A percentile compares a stretch with the other conserved stretches of the same genome.
Evolutionary conservation across 352 stramenopile genomes (phyloP).

Genomic region (Phytophthora capsici): DNA sequence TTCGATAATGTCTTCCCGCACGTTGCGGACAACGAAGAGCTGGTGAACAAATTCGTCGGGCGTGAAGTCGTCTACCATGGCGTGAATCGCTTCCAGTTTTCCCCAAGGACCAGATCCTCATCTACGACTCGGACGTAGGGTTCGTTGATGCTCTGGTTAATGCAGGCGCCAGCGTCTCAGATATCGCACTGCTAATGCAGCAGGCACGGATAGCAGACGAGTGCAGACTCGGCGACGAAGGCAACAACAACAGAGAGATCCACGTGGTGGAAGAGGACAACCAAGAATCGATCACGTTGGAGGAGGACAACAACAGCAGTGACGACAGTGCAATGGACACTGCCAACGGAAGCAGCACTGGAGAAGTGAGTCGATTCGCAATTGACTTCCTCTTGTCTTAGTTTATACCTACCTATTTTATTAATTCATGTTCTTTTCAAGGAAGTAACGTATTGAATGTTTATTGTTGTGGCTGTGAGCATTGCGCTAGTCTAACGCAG

Average conservation of each 20-base stretch:
- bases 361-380: conserved; percentile 20
- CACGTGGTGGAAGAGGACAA: conserved; percentile 23
- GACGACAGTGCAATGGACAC: conserved; percentile 1
- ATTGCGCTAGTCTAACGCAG: conserved; percentile 25
- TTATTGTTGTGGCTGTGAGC: conserved; percentile 1
- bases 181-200: conserved; percentile 58
- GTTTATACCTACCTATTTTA: conserved; percentile 17
- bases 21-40: conserved; percentile 51
- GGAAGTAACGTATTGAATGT: conserved; percentile 23
- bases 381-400: conserved; percentile 46
- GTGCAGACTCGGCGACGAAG: conserved; percentile 43
- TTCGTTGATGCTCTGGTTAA: conserved; percentile 57
- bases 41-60: conserved; percentile 47
- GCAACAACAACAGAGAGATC: not conserved
- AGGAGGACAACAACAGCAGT: conserved; percentile 6
- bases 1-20: conserved; percentile 72
- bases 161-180: conserved; percentile 46
- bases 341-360: conserved; percentile 7
- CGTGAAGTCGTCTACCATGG: conserved; percentile 53
- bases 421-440: not conserved
- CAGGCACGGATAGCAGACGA: conserved; percentile 56
- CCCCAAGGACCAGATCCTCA: conserved; percentile 45
- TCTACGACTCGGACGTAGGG: conserved; percentile 68
- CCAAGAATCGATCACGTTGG: conserved; percentile 1
- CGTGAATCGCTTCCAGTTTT: conserved; percentile 66